Percentiles rank a stretch among this genome's conserved stretches.
These are phyloP conservation scores for Wickerhamomyces rabaulensis DNA, from an alignment of 805 yeast genomes.

Conservation along the genomic window DNA sequence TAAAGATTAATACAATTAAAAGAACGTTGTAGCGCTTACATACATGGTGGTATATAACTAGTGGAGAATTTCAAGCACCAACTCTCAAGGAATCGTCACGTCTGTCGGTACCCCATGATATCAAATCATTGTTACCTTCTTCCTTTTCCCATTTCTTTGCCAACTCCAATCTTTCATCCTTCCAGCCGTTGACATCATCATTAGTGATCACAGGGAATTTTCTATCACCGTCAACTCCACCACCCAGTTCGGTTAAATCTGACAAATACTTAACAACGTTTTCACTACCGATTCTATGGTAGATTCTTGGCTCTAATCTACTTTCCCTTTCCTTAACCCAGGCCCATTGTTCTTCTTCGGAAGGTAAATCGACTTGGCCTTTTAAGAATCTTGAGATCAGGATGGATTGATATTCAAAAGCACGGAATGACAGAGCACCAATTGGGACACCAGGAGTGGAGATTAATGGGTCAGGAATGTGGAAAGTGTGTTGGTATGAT, in stretches of 20 bases:
- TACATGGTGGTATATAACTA: too few species aligned
- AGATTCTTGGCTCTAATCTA: conserved; percentile 12
- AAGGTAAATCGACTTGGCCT: conserved; percentile 33
- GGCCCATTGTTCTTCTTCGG: conserved; percentile 30
- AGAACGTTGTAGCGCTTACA: too few species aligned
- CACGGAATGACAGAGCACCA: conserved; percentile 41
- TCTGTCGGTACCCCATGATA: not conserved
- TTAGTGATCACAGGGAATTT: conserved; percentile 18
- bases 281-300: conserved; percentile 30
- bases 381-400: conserved; percentile 52
- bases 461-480: conserved; percentile 41
- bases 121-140: not conserved
- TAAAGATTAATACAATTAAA: not conserved
- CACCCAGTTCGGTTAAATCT: conserved; percentile 25
- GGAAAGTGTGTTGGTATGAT: conserved; percentile 38
- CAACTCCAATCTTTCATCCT: not conserved
- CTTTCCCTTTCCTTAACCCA: conserved; percentile 26
- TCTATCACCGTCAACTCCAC: conserved; percentile 18
- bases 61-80: too few species aligned
- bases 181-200: conserved; percentile 24
- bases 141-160: not conserved
- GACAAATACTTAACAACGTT: conserved; percentile 25
- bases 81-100: not conserved
- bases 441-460: conserved; percentile 34
- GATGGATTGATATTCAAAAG: conserved; percentile 44